phyloP scores from a whole-genome alignment of 2,329 filamentous ascomycete species.

The Pseudogymnoascus sp. region DNA sequence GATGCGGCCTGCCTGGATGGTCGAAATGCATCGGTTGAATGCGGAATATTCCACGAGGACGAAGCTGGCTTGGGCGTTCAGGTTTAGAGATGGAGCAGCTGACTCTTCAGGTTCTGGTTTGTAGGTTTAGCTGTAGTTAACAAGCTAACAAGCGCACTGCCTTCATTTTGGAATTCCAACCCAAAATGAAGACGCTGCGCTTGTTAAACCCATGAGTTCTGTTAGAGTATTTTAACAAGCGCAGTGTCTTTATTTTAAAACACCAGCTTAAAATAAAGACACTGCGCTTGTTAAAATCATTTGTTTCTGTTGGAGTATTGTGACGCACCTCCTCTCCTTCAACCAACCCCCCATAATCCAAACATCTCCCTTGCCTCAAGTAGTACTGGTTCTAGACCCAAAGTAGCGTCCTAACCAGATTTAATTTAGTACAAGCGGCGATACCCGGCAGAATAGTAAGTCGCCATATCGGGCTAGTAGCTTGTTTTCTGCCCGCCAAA shows the following conservation, averaged over 20 bases:
- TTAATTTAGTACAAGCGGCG: background rate
- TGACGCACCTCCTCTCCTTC: background rate
- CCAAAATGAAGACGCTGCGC: too few relatives aligned
- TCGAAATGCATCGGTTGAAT: slow-evolving; percentile 24
- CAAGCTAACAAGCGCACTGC: background rate
- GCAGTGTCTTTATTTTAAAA: background rate
- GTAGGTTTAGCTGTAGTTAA: background rate
- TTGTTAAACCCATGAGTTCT: background rate
- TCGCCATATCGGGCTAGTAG: slow-evolving; percentile 1
- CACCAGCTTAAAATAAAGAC: too few relatives aligned
- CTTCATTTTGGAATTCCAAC: background rate
- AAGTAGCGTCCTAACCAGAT: background rate
- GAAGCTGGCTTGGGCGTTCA: background rate
- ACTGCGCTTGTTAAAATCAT: background rate
- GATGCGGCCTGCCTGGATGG: slow-evolving; percentile 57
- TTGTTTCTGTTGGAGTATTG: background rate
- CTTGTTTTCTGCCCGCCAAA: slow-evolving; percentile 3
- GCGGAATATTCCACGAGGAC: background rate
- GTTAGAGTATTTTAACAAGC: background rate
- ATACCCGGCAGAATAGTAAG: background rate
- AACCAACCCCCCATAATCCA: background rate
- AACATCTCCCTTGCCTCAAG: background rate
- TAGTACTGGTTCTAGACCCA: background rate
- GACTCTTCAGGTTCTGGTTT: background rate
- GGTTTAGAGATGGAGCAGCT: background rate